These are phyloP conservation scores for Globisporangium viniferum DNA, from an alignment of 352 stramenopile species.

Conservation along the genomic window DNA sequence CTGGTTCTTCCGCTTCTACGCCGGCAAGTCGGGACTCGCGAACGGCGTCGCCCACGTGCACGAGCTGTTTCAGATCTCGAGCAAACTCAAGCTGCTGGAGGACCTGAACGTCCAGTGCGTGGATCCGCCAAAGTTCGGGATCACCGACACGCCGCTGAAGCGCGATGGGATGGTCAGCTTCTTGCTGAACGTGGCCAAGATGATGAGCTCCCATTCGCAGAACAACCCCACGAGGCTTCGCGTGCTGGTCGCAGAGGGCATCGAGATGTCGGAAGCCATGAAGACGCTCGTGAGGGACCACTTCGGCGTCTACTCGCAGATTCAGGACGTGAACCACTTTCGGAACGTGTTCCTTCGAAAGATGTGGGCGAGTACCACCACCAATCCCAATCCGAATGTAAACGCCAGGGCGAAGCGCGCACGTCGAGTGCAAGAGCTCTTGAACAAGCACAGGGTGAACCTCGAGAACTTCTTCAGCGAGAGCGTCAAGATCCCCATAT, in stretches of 20 bases:
- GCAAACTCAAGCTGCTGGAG: slow-evolving; percentile 47
- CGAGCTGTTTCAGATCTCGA: slow-evolving; percentile 47
- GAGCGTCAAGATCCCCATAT: slow-evolving; percentile 12
- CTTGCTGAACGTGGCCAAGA: slow-evolving; percentile 42
- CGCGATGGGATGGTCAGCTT: slow-evolving; percentile 50
- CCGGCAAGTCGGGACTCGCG: slow-evolving; percentile 26
- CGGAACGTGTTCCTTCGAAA: slow-evolving; percentile 46
- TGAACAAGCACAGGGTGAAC: slow-evolving; percentile 30
- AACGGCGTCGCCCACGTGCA: slow-evolving; percentile 13
- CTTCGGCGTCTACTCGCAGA: slow-evolving; percentile 50
- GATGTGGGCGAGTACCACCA: not conserved
- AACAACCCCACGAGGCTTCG: slow-evolving; percentile 37
- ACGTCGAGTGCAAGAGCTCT: slow-evolving; percentile 24
- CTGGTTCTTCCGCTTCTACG: slow-evolving; percentile 63
- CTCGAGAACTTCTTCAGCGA: slow-evolving; percentile 47
- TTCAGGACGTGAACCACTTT: slow-evolving; percentile 66
- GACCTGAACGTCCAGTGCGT: slow-evolving; percentile 56
- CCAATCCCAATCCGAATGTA: not conserved
- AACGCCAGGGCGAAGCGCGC: not conserved
- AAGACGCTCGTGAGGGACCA: slow-evolving; percentile 50
- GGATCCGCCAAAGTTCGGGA: slow-evolving; percentile 40
- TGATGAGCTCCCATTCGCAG: slow-evolving; percentile 37
- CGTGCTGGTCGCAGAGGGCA: slow-evolving; percentile 43
- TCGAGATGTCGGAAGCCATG: slow-evolving; percentile 58
- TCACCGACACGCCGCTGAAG: slow-evolving; percentile 42